Base-by-base conservation (phyloP, 208 protist genomes). In the Jaenimonas drosophilae region DNA sequence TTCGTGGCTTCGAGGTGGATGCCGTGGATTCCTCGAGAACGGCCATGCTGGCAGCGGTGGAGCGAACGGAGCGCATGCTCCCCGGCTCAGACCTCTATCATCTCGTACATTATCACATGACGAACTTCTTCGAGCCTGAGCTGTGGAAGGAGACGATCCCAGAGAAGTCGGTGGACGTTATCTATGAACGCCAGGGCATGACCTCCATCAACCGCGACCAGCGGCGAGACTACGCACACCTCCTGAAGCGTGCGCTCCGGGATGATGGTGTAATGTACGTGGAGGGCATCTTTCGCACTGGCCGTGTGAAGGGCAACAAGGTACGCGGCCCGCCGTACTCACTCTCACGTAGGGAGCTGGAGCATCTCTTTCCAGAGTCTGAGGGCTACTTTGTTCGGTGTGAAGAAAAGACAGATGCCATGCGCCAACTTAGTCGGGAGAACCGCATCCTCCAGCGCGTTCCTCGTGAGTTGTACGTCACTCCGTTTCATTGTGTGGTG, bases 131-230 rank as follows among this genome's bases (percentile, higher is more conserved):
- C 45, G 53, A 77, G 0, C 64, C 80, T 1, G 70, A 80, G 54
- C 46, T 94, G 42, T 94, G 86, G 81, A 49, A 84, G 24, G 66
- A 57, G 7, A 40, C 69, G n/a, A 45, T 88, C 41, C 41, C 46
- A 25, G 54, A 47, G 5, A 58, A 56, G 42, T 65, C 60, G 46
- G 90, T 76, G 58, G 86, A 94, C 49, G 45, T 91, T 39, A 94
- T 94, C 49, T 91, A 94, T 44, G 86, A 94, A 51, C 75, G 80
- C 1, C 80, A 94, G 50, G 80, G 70, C 24, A 81, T 94, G 55
- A 87, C 75, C 7, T 86, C 86, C 9, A 51, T 94, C 7, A 79
- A 87, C 34, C 66, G 62, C 14, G 75, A 86, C 4, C 67, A 88
- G 57, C 77, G 86, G 9, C 49, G 58, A n/a, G 79, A 94, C 59